A percentile compares a stretch with the other conserved stretches of the same genome.
phyloP scores from a whole-genome alignment of 371 early-diverging fungal genomes.

The Lichtheimia ornata region DNA sequence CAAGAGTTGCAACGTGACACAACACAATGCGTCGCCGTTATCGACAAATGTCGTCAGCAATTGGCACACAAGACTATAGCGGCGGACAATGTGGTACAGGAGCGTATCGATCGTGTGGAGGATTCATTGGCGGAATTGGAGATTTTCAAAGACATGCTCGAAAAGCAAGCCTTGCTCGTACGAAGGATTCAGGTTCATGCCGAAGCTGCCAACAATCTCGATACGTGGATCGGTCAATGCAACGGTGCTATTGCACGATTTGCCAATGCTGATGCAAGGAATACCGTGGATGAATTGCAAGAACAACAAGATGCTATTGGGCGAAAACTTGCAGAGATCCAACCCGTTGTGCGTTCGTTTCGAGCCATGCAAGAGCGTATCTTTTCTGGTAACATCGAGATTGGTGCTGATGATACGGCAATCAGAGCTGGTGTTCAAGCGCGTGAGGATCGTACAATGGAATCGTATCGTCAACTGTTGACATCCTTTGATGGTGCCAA shows the following conservation, averaged over 20 bases:
- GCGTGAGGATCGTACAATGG: conserved; percentile 29
- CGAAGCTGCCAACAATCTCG: conserved; percentile 43
- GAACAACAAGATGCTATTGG: conserved; percentile 38
- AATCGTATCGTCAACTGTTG: conserved; percentile 36
- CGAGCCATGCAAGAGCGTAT: conserved; percentile 39
- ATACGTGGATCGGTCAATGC: conserved; percentile 49
- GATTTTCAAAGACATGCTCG: conserved; percentile 19
- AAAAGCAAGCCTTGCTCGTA: conserved; percentile 43
- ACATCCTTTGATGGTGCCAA: conserved; percentile 28
- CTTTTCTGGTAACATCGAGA: conserved; percentile 26
- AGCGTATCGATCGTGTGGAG: conserved; percentile 23
- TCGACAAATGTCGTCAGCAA: conserved; percentile 14
- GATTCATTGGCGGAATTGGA: conserved; percentile 28
- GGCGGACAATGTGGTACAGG: conserved; percentile 19
- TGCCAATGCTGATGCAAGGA: no score
- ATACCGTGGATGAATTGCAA: conserved; percentile 39
- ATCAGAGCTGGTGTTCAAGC: conserved; percentile 27
- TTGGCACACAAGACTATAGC: conserved; percentile 18
- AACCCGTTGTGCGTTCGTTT: conserved; percentile 42
- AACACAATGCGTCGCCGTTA: no score
- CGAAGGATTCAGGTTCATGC: conserved; percentile 40
- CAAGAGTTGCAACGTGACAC: conserved; percentile 10
- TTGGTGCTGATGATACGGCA: conserved; percentile 21
- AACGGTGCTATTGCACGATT: conserved; percentile 34
- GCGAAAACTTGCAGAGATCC: conserved; percentile 34